Conservation (phyloP, 805 yeast species). For the Middelhovenomyces tepae region DNA sequence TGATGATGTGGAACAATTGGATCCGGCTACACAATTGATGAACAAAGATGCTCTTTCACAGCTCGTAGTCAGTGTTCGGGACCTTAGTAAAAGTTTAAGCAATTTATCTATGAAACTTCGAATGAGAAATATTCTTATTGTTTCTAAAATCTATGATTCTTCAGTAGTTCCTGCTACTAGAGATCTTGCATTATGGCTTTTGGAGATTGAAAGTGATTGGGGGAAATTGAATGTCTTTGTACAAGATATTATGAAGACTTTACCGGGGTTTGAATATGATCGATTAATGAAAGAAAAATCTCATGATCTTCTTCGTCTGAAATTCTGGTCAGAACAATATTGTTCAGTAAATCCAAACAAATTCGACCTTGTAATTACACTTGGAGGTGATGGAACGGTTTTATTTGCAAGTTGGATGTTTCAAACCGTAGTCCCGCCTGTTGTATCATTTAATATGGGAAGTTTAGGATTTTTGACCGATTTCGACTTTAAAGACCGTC, state of each 20-base stretch:
- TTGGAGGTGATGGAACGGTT: constrained; percentile 98
- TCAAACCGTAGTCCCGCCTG: constrained; percentile 83
- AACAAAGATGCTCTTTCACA: constrained; percentile 23
- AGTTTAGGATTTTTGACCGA: constrained; percentile 88
- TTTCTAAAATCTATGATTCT: constrained; percentile 19
- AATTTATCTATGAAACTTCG: constrained; percentile 18
- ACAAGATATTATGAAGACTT: constrained; percentile 55
- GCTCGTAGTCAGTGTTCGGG: constrained; percentile 25
- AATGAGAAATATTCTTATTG: constrained; percentile 19
- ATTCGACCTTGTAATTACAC: constrained; percentile 72
- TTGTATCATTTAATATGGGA: constrained; percentile 80
- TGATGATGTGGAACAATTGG: no score
- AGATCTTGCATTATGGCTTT: constrained; percentile 18
- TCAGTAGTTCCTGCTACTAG: constrained; percentile 16
- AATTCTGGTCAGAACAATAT: constrained; percentile 62
- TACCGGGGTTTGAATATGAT: constrained; percentile 53
- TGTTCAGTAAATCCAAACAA: constrained; percentile 36
- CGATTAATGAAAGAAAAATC: constrained; percentile 44
- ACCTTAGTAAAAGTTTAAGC: constrained; percentile 23
- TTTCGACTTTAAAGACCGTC: constrained; percentile 37
- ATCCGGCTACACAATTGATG: constrained; percentile 13
- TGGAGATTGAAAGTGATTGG: constrained; percentile 18
- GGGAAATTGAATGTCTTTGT: constrained; percentile 50
- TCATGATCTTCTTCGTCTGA: constrained; percentile 35
- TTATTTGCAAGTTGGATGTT: constrained; percentile 80